Evolutionary conservation across 2,329 filamentous ascomycete genomes (phyloP).

Genomic region (Colletotrichum aenigma): DNA sequence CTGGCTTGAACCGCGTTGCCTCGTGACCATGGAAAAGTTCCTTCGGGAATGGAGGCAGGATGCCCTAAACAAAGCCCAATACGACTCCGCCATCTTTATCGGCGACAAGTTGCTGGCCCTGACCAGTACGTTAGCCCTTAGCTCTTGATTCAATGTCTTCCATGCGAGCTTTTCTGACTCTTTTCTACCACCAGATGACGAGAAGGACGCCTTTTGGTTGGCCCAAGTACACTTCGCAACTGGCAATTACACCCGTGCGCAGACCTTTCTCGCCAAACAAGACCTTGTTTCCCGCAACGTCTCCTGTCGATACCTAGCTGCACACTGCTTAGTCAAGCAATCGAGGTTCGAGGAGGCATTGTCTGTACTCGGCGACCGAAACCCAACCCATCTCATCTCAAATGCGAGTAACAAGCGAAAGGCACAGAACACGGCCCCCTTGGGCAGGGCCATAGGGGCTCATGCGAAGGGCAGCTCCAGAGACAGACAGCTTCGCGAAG

Average conservation of each 20-base stretch:
- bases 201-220: constrained; percentile 94
- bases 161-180: background rate
- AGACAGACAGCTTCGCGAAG: constrained; percentile 40
- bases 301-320: constrained; percentile 90
- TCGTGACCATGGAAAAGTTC: constrained; percentile 79
- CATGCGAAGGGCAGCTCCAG: constrained; percentile 24
- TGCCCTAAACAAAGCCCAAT: constrained; percentile 93
- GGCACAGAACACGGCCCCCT: constrained; percentile 67
- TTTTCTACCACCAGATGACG: constrained; percentile 68
- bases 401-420: constrained; percentile 70
- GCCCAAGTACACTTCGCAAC: constrained; percentile 98
- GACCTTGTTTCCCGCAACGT: constrained; percentile 82
- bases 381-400: constrained; percentile 85
- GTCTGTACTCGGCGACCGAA: constrained; percentile 84
- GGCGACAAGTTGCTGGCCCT: constrained; percentile 95
- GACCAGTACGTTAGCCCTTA: constrained; percentile 68
- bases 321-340: constrained; percentile 94
- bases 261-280: constrained; percentile 83
- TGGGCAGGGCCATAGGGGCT: constrained; percentile 29
- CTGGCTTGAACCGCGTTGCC: background rate
- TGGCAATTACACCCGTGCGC: constrained; percentile 91
- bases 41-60: constrained; percentile 94
- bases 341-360: constrained; percentile 89
- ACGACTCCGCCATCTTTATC: constrained; percentile 95
- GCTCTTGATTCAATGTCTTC: background rate